Conservation (phyloP, 306 rosid genomes). For the Quercus wislizeni region DNA sequence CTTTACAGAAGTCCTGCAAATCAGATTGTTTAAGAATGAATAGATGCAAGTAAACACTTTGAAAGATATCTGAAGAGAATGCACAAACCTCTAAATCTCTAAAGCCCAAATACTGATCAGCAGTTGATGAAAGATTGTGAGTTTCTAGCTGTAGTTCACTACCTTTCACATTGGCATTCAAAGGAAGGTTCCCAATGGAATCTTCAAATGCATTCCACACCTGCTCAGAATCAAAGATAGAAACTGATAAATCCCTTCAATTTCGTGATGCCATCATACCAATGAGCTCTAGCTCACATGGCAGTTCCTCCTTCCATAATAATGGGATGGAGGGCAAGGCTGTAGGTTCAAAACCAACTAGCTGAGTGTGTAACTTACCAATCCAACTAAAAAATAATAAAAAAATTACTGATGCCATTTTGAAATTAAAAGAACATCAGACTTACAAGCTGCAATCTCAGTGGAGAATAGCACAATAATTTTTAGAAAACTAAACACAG, state of each 20-base stretch:
- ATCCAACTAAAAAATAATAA: no score
- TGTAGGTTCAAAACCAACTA: no score
- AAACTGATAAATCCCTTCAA: constrained; percentile 29
- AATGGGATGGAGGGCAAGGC: no score
- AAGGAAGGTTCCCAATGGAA: constrained; percentile 35
- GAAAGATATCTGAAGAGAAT: constrained; percentile 9
- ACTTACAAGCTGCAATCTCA: background rate
- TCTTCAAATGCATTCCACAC: constrained; percentile 80
- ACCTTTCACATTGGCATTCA: constrained; percentile 32
- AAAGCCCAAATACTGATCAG: constrained; percentile 37
- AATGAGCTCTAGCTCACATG: no score
- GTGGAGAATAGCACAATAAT: background rate
- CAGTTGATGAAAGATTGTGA: constrained; percentile 31
- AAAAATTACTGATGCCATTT: constrained; percentile 10
- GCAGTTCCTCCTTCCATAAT: no score
- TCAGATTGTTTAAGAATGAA: constrained; percentile 11
- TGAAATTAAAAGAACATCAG: background rate
- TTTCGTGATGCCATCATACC: constrained; percentile 1
- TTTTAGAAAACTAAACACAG: constrained; percentile 5
- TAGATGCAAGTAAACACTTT: background rate
- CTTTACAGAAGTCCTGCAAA: constrained; percentile 37
- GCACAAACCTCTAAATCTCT: constrained; percentile 51
- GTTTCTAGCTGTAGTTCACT: constrained; percentile 26
- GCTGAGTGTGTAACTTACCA: no score
- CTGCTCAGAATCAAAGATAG: constrained; percentile 40